Base-by-base conservation (phyloP, 306 rosid genomes). In the Datisca glomerata region DNA sequence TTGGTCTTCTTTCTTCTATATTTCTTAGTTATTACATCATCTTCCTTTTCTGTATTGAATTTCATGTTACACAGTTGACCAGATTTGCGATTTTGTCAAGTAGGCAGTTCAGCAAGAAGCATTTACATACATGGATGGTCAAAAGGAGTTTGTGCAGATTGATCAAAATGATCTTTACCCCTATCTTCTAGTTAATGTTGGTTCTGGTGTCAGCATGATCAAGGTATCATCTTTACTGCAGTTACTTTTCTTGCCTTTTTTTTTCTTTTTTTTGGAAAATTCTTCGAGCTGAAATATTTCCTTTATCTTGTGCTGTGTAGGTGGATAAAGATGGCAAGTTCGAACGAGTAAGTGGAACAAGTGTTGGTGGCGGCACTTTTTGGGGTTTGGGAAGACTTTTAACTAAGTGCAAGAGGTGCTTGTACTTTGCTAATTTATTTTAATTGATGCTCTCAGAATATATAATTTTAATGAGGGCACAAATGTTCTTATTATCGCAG, bases 321-420 rank as follows among this genome's bases (percentile, higher is more conserved):
- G 98, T 89, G 45, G 98, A 89, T 43, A 93, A 93, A 45, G 75
- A 74, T 48, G 95, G 93, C 38, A 68, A 84, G 45, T 84, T 68
- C 61, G 94, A 89, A 79, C 66, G 95, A 57, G 98, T 89, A 34
- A 84, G 98, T 58, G 98, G 98, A 68, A 89, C 98, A 28, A 84
- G 68, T 67, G 74, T 84, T 47, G 98, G 98, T 36, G 98, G 98
- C 27, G 95, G 98, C 47, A 84, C 98, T 40, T 89, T 89, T 74
- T 89, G 79, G 93, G 98, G 98, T 59, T 70, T 89, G 70, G 98
- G 98, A 45, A 74, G 65, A 81, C 93, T 89, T 67, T 66, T 89
- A 51, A 89, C 98, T 0, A 68, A 75, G 47, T 84, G 98, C 81
- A 61, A 70, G 67, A 84, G 81, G 98, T 89, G 59, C 33, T 21